Conservation (phyloP, 2,329 filamentous ascomycete genomes). For the Pseudogymnoascus sp. region DNA sequence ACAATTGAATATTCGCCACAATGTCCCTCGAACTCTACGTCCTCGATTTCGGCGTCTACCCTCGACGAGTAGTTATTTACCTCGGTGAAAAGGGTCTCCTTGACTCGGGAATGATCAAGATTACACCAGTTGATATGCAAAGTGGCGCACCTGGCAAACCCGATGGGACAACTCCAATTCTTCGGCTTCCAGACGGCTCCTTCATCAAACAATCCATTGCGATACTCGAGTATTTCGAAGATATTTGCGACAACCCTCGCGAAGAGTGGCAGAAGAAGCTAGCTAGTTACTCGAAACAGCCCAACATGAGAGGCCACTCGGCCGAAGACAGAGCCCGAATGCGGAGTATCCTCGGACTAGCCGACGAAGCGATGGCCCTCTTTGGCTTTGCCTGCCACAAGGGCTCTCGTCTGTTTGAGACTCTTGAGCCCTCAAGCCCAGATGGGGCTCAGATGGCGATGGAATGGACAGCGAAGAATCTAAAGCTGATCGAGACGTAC, state of each 20-base stretch:
- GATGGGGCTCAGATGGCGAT: not conserved
- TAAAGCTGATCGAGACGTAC: slow-evolving; percentile 11
- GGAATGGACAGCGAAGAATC: not conserved
- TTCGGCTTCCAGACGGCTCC: slow-evolving; percentile 16
- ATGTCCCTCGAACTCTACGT: slow-evolving; percentile 12
- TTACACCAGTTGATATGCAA: not conserved
- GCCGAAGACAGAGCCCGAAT: slow-evolving; percentile 7
- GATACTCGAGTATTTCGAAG: slow-evolving; percentile 22
- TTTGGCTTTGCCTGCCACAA: slow-evolving; percentile 11
- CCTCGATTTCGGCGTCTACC: slow-evolving; percentile 10
- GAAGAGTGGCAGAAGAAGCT: not conserved
- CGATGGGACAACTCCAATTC: slow-evolving; percentile 17
- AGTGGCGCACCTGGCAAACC: slow-evolving; percentile 19
- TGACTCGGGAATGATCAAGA: not conserved
- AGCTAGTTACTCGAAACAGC: not conserved
- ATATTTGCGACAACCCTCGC: slow-evolving; percentile 16
- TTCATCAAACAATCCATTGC: slow-evolving; percentile 21
- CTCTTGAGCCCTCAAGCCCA: not conserved
- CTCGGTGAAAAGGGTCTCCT: slow-evolving; percentile 10
- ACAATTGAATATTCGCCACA: not conserved
- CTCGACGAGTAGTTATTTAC: slow-evolving; percentile 12
- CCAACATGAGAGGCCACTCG: slow-evolving; percentile 9
- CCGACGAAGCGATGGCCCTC: slow-evolving; percentile 7
- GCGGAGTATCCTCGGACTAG: slow-evolving; percentile 7
- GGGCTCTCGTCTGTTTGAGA: slow-evolving; percentile 1